Conservation (phyloP, 805 yeast genomes). For the Barnettozyma sucrosica region DNA sequence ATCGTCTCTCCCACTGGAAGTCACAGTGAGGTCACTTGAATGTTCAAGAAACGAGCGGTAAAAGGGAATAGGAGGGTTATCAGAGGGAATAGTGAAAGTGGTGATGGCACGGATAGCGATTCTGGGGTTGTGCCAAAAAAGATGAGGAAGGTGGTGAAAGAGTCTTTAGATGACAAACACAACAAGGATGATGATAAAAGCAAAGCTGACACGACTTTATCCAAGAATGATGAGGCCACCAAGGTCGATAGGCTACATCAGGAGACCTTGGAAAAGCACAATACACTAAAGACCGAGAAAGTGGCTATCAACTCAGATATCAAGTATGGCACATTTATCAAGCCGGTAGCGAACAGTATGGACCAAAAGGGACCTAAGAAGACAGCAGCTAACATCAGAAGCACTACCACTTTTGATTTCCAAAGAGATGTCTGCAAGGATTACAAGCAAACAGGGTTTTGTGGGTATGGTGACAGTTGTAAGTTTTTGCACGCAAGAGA, state of each 20-base stretch:
- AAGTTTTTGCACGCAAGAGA: conserved; percentile 90
- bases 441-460: conserved; percentile 82
- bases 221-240: conserved; percentile 23
- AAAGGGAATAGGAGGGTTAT: conserved; percentile 16
- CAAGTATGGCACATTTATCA: conserved; percentile 1
- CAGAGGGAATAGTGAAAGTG: conserved; percentile 4
- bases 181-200: conserved; percentile 3
- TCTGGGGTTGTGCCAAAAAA: conserved; percentile 11
- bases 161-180: neutral
- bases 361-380: conserved; percentile 34
- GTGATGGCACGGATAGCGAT: conserved; percentile 8
- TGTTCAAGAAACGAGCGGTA: conserved; percentile 36
- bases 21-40: conserved; percentile 8
- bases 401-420: conserved; percentile 72
- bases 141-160: conserved; percentile 5
- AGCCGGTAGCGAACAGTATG: conserved; percentile 17
- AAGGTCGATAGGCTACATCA: conserved; percentile 20
- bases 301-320: neutral
- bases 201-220: conserved; percentile 6
- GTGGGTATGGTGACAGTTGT: conserved; percentile 97
- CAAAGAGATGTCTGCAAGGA: conserved; percentile 95
- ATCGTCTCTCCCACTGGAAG: neutral
- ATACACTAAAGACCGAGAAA: neutral
- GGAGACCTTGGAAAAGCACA: conserved; percentile 17
- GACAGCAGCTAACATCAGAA: conserved; percentile 43